Evolutionary conservation across 768 basidiomycete genomes (phyloP), one percentile per base, ranked within the genome.

Genomic region (Trametes cingulata): DNA sequence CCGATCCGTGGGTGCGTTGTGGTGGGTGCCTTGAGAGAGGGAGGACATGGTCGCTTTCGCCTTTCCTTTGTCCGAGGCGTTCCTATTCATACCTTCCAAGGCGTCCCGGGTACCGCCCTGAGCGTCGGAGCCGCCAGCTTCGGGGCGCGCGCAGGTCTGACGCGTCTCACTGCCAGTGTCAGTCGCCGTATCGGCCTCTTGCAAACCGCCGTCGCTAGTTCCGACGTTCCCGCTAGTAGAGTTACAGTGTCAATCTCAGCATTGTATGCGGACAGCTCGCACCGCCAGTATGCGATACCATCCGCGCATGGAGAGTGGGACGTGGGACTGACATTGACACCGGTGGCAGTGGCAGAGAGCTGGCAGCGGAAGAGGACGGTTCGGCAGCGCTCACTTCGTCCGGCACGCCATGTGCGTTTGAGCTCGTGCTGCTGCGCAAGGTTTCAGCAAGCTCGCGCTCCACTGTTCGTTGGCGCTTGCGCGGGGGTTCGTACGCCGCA

Each of bases 391-490:
- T 42, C 5, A 27, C 22, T 33, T 39, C 56, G 35, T 25, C 15
- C 54, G 36, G 45, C 54, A 45, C 36, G 24, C 36, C 55, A 7
- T 52, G 50, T 35, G 58, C 25, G 48, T 9, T 39, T 25, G 2
- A 35, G 29, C 40, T 43, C 13, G 52, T 7, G 20, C 9, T 33
- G 35, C 41, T 35, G 46, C 47, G 52, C 27, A 12, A 35, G 29
- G 49, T 10, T 12, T 22, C 41, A 39, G 25, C 29, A 20, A 25
- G 54, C 25, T 24, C 35, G 43, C 19, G 35, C 36, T 51, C 50
- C 42, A 47, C 25, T 24, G 41, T 64, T 19, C 65, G 49, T 42
- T 61, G 62, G 58, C 65, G 65, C 37, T 66, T 66, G 43, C 65
- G 57, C 3, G 62, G 62, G n/a, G 56, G 56, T 20, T 40, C 35